Evolutionary conservation across 129 eudicot genomes (phyloP), one percentile per base, ranked within the genome.

Genomic region (Flaveria bidentis): DNA sequence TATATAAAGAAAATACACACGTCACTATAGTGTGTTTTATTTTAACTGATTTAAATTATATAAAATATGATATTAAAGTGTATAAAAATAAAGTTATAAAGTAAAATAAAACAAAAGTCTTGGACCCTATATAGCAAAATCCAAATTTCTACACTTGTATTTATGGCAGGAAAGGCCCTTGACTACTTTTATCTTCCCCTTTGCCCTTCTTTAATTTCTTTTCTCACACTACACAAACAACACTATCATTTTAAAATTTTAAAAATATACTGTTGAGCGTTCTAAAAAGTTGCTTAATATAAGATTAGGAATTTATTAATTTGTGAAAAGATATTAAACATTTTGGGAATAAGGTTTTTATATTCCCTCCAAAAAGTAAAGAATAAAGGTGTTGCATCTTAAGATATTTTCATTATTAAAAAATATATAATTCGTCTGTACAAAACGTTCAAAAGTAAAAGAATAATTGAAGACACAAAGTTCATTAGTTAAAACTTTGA

Each of bases 101-200:
- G 41, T 36, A 36, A 36, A 36, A 36, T 36, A 36, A 36, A 36
- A 36, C 41, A 36, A 36, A 36, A 36, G 41, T 36, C 41, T 36
- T 33, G 39, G 39, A 33, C 39, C 39, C 39, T 20, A 20, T 30
- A 30, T 53, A 53, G 23, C 11, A 9, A 57, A 57, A 57, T 57
- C 16, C 64, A 58, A 20, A 1, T 58, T 55, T 18, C 26, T 6
- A 6, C 28, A 55, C 62, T 20, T 22, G 15, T 57, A 4, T 20
- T 20, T 22, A 10, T 57, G 64, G 64, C 7, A 57, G 14, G 64
- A 57, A 57, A 57, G 64, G 64, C 23, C 65, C 33, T 22, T 16
- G 65, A 58, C 36, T 58, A 22, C 65, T 23, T 58, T 17, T 58
- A 22, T 58, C 65, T 58, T 58, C 33, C 65, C 10, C 65, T 58